Evolutionary conservation across 352 stramenopile genomes (phyloP).

Genomic region (Phytopythium sindhum): DNA sequence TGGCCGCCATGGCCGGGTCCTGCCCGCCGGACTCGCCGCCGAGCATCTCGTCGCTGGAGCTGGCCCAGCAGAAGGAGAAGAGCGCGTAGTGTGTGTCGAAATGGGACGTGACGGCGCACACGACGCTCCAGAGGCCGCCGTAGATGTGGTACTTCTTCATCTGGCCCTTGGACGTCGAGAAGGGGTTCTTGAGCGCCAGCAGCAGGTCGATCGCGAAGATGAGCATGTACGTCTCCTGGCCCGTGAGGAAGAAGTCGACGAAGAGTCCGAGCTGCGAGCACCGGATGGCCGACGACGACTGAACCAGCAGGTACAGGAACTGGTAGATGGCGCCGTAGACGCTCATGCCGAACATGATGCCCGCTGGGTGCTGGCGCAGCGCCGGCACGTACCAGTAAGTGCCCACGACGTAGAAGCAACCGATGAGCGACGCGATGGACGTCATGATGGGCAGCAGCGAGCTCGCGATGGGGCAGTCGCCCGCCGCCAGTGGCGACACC

Average conservation of each 20-base stretch:
- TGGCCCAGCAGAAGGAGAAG: constrained; percentile 82
- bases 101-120: constrained; percentile 68
- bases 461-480: constrained; percentile 39
- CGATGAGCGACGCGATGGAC: constrained; percentile 61
- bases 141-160: constrained; percentile 81
- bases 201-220: constrained; percentile 85
- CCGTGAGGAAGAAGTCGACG: constrained; percentile 80
- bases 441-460: constrained; percentile 58
- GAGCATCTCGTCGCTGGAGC: constrained; percentile 46
- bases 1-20: constrained; percentile 9
- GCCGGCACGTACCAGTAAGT: constrained; percentile 66
- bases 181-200: constrained; percentile 81
- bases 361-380: constrained; percentile 73
- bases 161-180: constrained; percentile 75
- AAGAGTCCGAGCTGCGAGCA: constrained; percentile 65
- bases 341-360: constrained; percentile 87
- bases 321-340: constrained; percentile 82
- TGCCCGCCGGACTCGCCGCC: constrained; percentile 7
- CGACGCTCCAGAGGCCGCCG: constrained; percentile 63
- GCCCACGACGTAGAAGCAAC: constrained; percentile 75
- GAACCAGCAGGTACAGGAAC: constrained; percentile 69
- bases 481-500: constrained; percentile 10
- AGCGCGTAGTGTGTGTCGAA: constrained; percentile 74
- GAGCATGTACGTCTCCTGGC: constrained; percentile 87
- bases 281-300: constrained; percentile 33